Base-by-base conservation (phyloP, 768 basidiomycete genomes). In the Suillus cothurnatus region DNA sequence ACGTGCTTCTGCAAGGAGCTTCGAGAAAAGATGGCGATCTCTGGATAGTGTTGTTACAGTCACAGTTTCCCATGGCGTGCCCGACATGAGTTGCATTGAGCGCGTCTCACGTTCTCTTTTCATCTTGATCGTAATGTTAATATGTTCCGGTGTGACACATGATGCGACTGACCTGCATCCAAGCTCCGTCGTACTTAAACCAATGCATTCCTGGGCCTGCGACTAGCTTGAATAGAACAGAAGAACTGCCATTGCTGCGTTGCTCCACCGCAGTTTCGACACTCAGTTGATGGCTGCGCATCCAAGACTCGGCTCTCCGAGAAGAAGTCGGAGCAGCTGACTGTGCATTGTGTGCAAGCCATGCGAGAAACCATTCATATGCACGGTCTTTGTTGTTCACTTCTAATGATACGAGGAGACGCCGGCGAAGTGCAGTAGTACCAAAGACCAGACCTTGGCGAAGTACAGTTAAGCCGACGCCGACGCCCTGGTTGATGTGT, bases 1-100 rank as follows among this genome's bases (percentile, higher is more conserved):
- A 61, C 94, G 84, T n/a, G 97, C 97, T 75, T 99, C 97, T 2
- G 85, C 77, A 4, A 99, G 87, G 7, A 99, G 81, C 50, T 81
- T 71, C 1, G 94, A 86, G 75, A 99, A 98, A 26, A 98, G 80
- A 3, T 75, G 72, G 47, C 95, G 88, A 76, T 97, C 96, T 53
- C 90, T 84, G 19, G 95, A 97, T 43, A 99, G 86, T 2, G 97
- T 90, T 6, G 95, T 99, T 52, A 99, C 82, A 45, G 90, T 96
- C 55, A 99, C 89, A 0, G 97, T 99, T 78, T 99, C 97, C 95
- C 97, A 99, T 65, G 97, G 97, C 7, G 87, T 86, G 8, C 97
- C 96, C 6, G 94, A 92, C 82, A 91, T 91, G 56, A 95, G 82
- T 71, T 95, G 90, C 86, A 96, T 93, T 34, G 96, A 89, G 69